These are phyloP conservation scores for Trypethelium eluteriae DNA, from an alignment of 495 filamentous ascomycete species.

Conservation along the genomic window DNA sequence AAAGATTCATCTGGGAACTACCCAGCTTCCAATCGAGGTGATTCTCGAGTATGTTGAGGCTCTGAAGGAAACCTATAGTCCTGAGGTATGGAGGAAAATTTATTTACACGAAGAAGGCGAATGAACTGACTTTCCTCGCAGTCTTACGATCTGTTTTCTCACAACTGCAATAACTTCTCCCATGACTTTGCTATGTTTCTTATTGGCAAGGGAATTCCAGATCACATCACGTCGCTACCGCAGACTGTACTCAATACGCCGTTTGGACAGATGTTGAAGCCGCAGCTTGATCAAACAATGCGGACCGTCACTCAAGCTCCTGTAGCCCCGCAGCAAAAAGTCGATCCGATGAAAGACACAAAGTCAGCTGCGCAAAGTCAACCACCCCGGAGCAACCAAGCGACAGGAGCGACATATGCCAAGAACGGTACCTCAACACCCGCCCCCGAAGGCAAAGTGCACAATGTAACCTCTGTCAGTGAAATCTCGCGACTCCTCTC, in stretches of 20 bases:
- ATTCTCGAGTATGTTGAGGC: constrained; percentile 86
- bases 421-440: neutral
- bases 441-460: constrained; percentile 37
- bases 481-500: constrained; percentile 56
- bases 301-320: constrained; percentile 51
- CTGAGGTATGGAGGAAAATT: constrained; percentile 45
- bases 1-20: constrained; percentile 62
- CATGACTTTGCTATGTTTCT: constrained; percentile 90
- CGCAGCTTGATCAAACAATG: constrained; percentile 69
- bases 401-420: neutral
- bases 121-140: neutral
- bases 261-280: constrained; percentile 82
- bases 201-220: constrained; percentile 80
- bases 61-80: constrained; percentile 70
- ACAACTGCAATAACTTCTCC: constrained; percentile 98
- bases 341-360: constrained; percentile 12
- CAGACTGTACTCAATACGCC: constrained; percentile 81
- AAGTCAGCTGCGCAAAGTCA: constrained; percentile 6
- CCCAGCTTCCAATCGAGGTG: constrained; percentile 71
- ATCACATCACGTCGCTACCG: constrained; percentile 81
- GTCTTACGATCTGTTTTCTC: constrained; percentile 78
- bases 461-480: constrained; percentile 45
- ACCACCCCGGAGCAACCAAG: neutral
- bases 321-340: constrained; percentile 35
- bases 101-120: neutral